Percentiles rank a stretch among this genome's conserved stretches.
Evolutionary conservation across 2,329 filamentous ascomycete species (phyloP).

Genomic region (Fusarium odoratissimum): DNA sequence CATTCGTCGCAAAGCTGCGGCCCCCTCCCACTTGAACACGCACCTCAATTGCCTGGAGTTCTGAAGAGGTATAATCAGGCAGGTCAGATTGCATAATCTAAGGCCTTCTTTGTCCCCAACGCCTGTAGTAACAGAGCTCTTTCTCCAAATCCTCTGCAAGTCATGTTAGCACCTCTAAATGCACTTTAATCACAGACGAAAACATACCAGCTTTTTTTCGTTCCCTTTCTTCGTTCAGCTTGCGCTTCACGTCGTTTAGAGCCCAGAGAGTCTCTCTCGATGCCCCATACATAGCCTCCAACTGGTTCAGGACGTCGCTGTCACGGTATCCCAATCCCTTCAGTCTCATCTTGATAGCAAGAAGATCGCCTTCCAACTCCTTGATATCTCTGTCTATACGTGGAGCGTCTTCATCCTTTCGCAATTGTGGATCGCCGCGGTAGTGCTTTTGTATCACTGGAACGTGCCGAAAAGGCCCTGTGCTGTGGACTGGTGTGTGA

Average conservation of each 20-base stretch:
- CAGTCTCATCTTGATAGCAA: background rate
- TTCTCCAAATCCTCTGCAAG: background rate
- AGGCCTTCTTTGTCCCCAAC: background rate
- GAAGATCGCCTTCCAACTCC: background rate
- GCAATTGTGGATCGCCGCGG: no score
- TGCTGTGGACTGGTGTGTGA: background rate
- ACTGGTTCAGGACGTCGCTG: background rate
- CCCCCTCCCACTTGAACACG: background rate
- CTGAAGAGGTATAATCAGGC: background rate
- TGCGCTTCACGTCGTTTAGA: background rate
- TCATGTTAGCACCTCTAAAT: background rate
- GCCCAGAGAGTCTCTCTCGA: background rate
- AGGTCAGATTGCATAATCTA: background rate
- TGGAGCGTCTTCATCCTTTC: background rate
- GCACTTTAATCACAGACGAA: fast-evolving
- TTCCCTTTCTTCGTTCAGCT: background rate
- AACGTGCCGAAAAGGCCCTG: background rate
- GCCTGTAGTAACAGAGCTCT: background rate
- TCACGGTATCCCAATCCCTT: background rate
- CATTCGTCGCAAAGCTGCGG: background rate
- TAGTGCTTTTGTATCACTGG: background rate
- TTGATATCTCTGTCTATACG: fast-evolving
- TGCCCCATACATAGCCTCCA: background rate
- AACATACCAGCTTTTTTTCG: background rate
- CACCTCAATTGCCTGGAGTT: fast-evolving